Evolutionary conservation across 148 eudicot species (phyloP).

Genomic region (Persicaria maculosa): DNA sequence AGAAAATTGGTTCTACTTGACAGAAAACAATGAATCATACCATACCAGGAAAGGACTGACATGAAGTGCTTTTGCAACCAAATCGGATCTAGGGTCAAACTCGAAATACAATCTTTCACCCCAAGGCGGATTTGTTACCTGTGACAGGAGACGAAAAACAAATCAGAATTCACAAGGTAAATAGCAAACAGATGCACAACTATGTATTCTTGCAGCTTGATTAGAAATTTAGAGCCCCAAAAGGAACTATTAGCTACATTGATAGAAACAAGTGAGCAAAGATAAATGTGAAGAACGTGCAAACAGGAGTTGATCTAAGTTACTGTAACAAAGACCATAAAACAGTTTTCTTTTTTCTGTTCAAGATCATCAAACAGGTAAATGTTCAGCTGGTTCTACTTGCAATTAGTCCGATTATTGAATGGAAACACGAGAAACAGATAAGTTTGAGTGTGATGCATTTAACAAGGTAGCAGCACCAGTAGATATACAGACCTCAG

Average conservation of each 20-base stretch:
- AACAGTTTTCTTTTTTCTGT: not conserved
- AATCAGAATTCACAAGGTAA: not conserved
- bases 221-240: no score
- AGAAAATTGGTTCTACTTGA: not conserved
- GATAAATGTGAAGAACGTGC: not conserved
- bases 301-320: not conserved
- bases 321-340: not conserved
- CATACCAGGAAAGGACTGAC: slow-evolving; percentile 98
- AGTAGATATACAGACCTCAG: slow-evolving; percentile 46
- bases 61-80: slow-evolving; percentile 76
- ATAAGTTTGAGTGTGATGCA: not conserved
- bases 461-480: not conserved
- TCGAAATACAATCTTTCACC: slow-evolving; percentile 78
- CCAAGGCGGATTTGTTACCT: slow-evolving; percentile 99
- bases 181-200: not conserved
- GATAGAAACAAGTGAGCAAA: not conserved
- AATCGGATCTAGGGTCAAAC: slow-evolving; percentile 63
- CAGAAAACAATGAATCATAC: not conserved
- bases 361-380: not conserved
- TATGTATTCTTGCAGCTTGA: no score
- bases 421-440: no score
- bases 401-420: not conserved
- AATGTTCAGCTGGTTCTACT: not conserved
- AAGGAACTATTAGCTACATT: no score
- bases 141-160: not conserved